phyloP scores from a whole-genome alignment of 768 basidiomycete genomes.

The Pleurotus eryngii region DNA sequence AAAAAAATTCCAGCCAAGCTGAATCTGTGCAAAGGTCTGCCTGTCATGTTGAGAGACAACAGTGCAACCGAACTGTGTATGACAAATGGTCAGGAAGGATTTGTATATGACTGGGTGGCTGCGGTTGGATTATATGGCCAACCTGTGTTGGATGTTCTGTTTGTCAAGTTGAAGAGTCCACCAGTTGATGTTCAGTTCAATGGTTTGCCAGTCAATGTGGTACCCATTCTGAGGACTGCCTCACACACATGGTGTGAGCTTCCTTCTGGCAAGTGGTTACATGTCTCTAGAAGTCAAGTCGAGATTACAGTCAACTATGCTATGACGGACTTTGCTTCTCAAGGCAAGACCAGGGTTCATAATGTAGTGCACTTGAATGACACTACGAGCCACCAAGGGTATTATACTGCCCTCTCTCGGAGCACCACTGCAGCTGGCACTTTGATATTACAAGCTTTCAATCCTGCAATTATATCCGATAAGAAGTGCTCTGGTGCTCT shows the following conservation, averaged over 20 bases:
- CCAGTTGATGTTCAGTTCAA: slow-evolving; percentile 9
- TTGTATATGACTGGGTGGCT: slow-evolving; percentile 5
- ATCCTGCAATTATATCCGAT: slow-evolving; percentile 17
- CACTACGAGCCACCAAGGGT: slow-evolving; percentile 20
- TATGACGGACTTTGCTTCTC: slow-evolving; percentile 32
- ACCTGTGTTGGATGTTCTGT: slow-evolving; percentile 10
- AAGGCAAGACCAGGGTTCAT: slow-evolving; percentile 24
- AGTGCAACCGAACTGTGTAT: slow-evolving; percentile 27
- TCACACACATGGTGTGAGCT: slow-evolving; percentile 7
- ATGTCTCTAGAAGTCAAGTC: slow-evolving; percentile 20
- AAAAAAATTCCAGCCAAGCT: slow-evolving; percentile 25
- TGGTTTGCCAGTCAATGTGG: slow-evolving; percentile 15
- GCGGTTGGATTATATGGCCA: background rate
- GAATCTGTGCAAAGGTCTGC: slow-evolving; percentile 27
- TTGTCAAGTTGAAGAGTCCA: slow-evolving; percentile 10
- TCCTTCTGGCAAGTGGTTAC: slow-evolving; percentile 13
- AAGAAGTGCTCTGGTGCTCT: slow-evolving; percentile 17
- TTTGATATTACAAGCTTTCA: slow-evolving; percentile 22
- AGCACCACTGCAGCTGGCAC: slow-evolving; percentile 18
- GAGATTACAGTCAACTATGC: slow-evolving; percentile 25
- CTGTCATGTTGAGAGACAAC: slow-evolving; percentile 29
- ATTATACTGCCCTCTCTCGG: slow-evolving; percentile 29
- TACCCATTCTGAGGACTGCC: slow-evolving; percentile 13
- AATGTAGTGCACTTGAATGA: slow-evolving; percentile 25
- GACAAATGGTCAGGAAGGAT: slow-evolving; percentile 9